Percentiles rank a stretch among this genome's conserved stretches.
These are phyloP conservation scores for Rubroboletus satanas DNA, from an alignment of 768 basidiomycete genomes.

Conservation along the genomic window DNA sequence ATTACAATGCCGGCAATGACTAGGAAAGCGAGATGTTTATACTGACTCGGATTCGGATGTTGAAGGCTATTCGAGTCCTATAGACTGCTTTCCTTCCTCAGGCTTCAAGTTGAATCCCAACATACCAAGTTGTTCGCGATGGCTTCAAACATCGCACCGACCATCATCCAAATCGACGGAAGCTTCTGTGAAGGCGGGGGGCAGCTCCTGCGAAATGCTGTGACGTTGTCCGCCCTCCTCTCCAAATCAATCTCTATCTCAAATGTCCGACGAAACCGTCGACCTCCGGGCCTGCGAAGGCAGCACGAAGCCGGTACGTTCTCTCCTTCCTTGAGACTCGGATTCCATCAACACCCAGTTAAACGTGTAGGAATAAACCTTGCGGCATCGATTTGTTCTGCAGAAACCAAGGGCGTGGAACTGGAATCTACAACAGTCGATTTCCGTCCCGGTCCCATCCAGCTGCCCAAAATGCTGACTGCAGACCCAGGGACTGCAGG, in stretches of 20 bases:
- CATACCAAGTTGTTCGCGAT: constrained; percentile 1
- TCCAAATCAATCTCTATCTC: constrained; percentile 55
- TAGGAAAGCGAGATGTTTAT: neutral
- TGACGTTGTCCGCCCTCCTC: constrained; percentile 63
- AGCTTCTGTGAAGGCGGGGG: constrained; percentile 57
- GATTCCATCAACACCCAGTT: neutral
- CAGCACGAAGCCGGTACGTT: constrained; percentile 65
- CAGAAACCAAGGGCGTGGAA: constrained; percentile 49
- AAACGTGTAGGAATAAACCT: constrained; percentile 54
- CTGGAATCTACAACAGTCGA: constrained; percentile 51
- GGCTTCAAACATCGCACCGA: constrained; percentile 9
- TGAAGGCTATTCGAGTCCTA: neutral
- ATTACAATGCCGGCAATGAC: neutral
- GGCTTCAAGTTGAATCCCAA: neutral
- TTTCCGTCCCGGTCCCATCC: constrained; percentile 50
- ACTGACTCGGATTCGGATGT: neutral
- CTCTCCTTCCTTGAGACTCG: neutral
- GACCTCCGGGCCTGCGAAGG: constrained; percentile 61
- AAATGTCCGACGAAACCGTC: constrained; percentile 57
- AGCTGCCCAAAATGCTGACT: constrained; percentile 38
- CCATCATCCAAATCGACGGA: constrained; percentile 37
- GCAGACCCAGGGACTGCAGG: constrained; percentile 60
- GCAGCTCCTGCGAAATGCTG: constrained; percentile 67
- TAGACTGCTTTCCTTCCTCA: neutral
- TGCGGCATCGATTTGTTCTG: constrained; percentile 57